phyloP scores from a whole-genome alignment of 2,329 filamentous ascomycete genomes.

The Alternaria gansuensis region DNA sequence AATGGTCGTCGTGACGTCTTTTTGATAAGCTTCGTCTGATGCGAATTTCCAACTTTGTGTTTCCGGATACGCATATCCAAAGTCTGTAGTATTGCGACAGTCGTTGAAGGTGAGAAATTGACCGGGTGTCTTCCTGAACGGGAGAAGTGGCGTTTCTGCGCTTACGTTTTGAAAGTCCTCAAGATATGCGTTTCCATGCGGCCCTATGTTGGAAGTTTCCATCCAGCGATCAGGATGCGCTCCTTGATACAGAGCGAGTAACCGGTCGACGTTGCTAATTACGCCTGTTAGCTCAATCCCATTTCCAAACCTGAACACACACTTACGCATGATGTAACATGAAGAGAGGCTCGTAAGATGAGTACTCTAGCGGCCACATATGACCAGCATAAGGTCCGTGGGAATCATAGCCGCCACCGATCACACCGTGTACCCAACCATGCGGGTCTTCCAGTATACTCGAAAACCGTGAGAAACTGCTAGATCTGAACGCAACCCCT shows the following conservation, averaged over 20 bases:
- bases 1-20: conserved; percentile 27
- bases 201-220: conserved; percentile 53
- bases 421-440: conserved; percentile 53
- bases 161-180: conserved; percentile 55
- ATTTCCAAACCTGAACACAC: not conserved
- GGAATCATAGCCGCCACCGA: conserved; percentile 51
- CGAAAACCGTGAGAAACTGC: conserved; percentile 49
- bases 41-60: conserved; percentile 40
- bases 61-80: conserved; percentile 51
- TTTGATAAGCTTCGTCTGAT: conserved; percentile 23
- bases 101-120: conserved; percentile 46
- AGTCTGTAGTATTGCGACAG: conserved; percentile 31
- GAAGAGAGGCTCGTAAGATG: conserved; percentile 77
- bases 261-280: conserved; percentile 48
- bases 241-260: conserved; percentile 78
- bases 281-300: not conserved
- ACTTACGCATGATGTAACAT: conserved; percentile 54
- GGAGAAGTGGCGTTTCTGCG: conserved; percentile 56
- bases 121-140: conserved; percentile 38
- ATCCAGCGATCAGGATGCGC: conserved; percentile 75
- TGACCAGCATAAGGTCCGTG: conserved; percentile 61
- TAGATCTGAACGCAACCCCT: conserved; percentile 17
- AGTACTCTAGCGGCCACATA: conserved; percentile 75
- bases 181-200: conserved; percentile 51
- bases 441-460: conserved; percentile 35